Evolutionary conservation across 2,329 filamentous ascomycete species (phyloP), one percentile per base, ranked within the genome.

Genomic region (Bipolaris cookei): DNA sequence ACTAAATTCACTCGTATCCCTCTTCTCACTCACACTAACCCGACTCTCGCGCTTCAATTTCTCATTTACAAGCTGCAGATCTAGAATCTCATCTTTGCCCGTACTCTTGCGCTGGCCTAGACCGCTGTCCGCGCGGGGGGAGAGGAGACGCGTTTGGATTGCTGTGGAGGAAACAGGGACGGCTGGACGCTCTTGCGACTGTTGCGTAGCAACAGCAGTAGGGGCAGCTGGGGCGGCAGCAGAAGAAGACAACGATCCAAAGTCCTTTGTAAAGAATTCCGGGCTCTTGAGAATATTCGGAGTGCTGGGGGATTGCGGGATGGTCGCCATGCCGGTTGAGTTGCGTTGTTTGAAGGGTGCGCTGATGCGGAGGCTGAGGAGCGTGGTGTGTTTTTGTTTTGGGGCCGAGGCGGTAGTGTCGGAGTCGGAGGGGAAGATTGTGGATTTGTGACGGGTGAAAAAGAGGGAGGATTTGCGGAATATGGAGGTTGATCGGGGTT

Each of bases 351-450:
- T 59, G 20, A 51, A 45, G 8, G 51, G 51, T 5, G 56, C 61
- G 38, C 38, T 58, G 47, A 65, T 57, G 20, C 58, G 58, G 21
- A 66, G 57, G 14, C 59, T 64, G 20, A 68, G 38, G 39, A 65
- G 43, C 1, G 59, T 56, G 1, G 56, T 10, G 35, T 67, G 62
- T 28, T 65, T 66, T 2, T 59, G 59, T 8, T 39, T 52, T 3
- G 51, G 14, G 8, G 18, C 62, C 32, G 61, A 6, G 7, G 25
- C 25, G 28, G 23, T 1, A 25, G 25, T 28, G 16, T 50, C 20
- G 42, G 44, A n/a, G 4, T 45, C 16, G 34, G 44, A 4, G 8
- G 45, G 25, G 35, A 25, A 18, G 1, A 51, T n/a, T 30, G 25
- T 5, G 35, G 45, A 21, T 37, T 49, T 62, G 4, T 56, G 46